Conservation (phyloP, 2,329 filamentous ascomycete species). For the Pseudogymnoascus sp. region DNA sequence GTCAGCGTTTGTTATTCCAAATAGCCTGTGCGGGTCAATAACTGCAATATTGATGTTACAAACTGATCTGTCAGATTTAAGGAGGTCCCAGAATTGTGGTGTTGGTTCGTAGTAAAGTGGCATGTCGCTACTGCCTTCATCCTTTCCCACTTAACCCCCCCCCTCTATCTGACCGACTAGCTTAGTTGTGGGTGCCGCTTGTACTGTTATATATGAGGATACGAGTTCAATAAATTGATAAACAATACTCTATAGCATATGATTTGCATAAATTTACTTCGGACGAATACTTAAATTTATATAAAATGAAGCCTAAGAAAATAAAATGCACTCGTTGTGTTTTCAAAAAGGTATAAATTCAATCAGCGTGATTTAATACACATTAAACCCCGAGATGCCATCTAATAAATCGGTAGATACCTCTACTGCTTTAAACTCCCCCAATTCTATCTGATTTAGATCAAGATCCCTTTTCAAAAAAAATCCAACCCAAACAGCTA, state of each 20-base stretch:
- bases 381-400: not conserved
- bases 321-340: not conserved
- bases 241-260: too few relatives aligned
- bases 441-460: not conserved
- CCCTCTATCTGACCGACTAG: too few relatives aligned
- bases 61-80: not conserved
- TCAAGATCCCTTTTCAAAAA: not conserved
- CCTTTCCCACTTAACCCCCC: not conserved
- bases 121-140: not conserved
- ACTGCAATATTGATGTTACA: not conserved
- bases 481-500: not conserved
- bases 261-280: too few relatives aligned
- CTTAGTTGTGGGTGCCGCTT: too few relatives aligned
- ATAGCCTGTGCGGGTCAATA: not conserved
- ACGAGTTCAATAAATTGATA: too few relatives aligned
- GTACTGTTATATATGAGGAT: too few relatives aligned
- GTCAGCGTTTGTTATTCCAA: not conserved
- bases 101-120: not conserved
- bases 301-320: too few relatives aligned
- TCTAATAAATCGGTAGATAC: too few relatives aligned
- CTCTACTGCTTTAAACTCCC: not conserved
- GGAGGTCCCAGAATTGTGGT: not conserved
- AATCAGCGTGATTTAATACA: not conserved
- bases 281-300: too few relatives aligned
- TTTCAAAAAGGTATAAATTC: not conserved